Evolutionary conservation across 2,329 filamentous ascomycete species (phyloP), one percentile per base, ranked within the genome.

Genomic region (Apiospora arundinis): DNA sequence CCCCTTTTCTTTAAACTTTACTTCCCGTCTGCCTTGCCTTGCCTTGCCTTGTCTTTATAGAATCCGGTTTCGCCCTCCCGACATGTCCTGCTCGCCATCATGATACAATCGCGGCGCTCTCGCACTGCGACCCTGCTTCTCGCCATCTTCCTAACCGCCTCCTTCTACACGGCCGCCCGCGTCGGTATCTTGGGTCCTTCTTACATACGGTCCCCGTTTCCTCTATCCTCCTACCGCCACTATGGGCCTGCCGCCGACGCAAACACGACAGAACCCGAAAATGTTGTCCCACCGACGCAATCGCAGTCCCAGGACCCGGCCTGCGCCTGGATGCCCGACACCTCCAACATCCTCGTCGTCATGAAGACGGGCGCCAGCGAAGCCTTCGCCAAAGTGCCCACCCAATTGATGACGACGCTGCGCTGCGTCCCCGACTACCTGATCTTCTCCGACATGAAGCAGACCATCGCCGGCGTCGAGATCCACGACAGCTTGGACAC

Each of bases 281-380:
- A 60, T 60, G 52, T 25, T 14, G 28, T 7, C 3, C 2, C 25
- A 60, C 16, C 25, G 21, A 7, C 16, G 32, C 28, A 28, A 7
- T 18, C 28, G 28, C 16, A 16, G 16, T 18, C 21, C 32, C n/a
- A 63, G 18, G 56, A 63, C 21, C 56, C 56, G 21, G 49, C 76
- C 69, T 81, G 81, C 74, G 75, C 77, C 28, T 73, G 75, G 66
- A 84, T 86, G 67, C 83, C 85, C 14, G 81, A 86, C 70, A 83
- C 82, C 14, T 83, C 83, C 63, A 83, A 83, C 73, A 81, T 87
- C 45, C 79, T 87, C 40, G 79, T 90, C 37, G 79, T 90, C 66
- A 84, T 90, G 79, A 90, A 90, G 80, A 90, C 88, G 4, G 88
- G 88, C 46, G 87, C 88, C 2, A 87, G 86, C 49, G 87, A 90